Base-by-base conservation (phyloP, 345 rosid species). In the Turnera subulata region DNA sequence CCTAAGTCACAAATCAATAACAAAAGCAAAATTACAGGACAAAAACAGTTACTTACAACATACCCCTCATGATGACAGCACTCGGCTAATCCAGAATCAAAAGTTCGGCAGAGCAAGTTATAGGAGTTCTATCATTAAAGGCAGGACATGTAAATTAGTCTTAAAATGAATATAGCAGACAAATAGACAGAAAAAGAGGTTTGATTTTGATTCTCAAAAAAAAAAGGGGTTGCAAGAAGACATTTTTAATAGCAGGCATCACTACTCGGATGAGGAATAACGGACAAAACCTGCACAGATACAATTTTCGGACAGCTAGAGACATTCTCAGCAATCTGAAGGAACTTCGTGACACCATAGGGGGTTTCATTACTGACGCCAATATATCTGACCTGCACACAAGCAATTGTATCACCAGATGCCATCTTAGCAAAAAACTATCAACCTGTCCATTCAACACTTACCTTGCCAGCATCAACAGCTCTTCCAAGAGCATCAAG, bases 351-450 rank as follows among this genome's bases (percentile, higher is more conserved):
- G 48, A 77, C 42, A 19, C 91, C 91, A 65, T 75, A 84, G 22
- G 85, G 80, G 24, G 85, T 81, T 65, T 82, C 85, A 52, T 81
- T 84, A 73, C 85, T 76, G 44, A 84, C 77, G 55, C 85, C 91
- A 58, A 77, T 65, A 58, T 76, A 82, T 65, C 80, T 71, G 58
- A 84, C 61, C 91, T 84, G 65, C 64, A 76, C 20, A 51, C 6
- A 11, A 55, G 56, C 26, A 22, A 26, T 3, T 1, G 21, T 22
- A 37, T 58, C 24, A 43, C n/a, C 38, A 47, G 6, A 33, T 55
- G 24, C 29, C 55, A 40, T 32, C 14, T 25, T 23, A 37, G 45
- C 23, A 19, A 24, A 20, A 55, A 43, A 43, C 22, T 54, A 26
- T 46, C 22, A 33, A 32, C 11, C 10, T 2, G 43, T 23, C 37